These are phyloP conservation scores for Lunularia cruciata DNA, from an alignment of 225 moss, liverwort and hornwort species.

Conservation along the genomic window DNA sequence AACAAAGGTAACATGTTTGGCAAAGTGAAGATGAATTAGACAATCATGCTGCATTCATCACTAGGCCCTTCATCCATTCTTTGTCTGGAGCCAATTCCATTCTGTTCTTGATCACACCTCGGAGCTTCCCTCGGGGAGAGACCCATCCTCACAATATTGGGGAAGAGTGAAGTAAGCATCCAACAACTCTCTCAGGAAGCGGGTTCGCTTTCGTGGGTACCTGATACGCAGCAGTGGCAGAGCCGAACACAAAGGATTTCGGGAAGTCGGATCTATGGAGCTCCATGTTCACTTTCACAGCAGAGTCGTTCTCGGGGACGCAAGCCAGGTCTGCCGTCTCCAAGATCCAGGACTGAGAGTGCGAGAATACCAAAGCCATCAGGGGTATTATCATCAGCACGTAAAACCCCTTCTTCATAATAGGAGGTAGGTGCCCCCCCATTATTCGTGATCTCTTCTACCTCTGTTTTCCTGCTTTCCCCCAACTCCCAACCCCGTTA, in stretches of 20 bases:
- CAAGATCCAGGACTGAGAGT: slow-evolving; percentile 31
- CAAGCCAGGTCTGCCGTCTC: slow-evolving; percentile 19
- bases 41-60: too few species aligned
- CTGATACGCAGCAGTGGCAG: slow-evolving; percentile 73
- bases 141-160: too few species aligned
- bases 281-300: slow-evolving; percentile 9
- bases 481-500: too few species aligned
- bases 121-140: too few species aligned
- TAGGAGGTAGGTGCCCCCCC: neutral
- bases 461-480: neutral
- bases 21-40: too few species aligned
- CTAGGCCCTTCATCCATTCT: too few species aligned
- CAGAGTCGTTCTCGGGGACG: neutral
- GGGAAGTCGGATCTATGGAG: slow-evolving; percentile 62
- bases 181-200: too few species aligned
- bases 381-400: slow-evolving; percentile 28
- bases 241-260: slow-evolving; percentile 55
- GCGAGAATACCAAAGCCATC: slow-evolving; percentile 31
- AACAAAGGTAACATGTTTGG: too few species aligned
- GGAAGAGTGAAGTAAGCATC: too few species aligned
- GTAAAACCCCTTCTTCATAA: slow-evolving; percentile 16
- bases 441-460: neutral
- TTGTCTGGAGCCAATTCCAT: too few species aligned
- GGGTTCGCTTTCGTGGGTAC: too few species aligned
- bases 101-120: too few species aligned